Evolutionary conservation across 257 asterid species (phyloP).

Genomic region (Cinchona pubescens): DNA sequence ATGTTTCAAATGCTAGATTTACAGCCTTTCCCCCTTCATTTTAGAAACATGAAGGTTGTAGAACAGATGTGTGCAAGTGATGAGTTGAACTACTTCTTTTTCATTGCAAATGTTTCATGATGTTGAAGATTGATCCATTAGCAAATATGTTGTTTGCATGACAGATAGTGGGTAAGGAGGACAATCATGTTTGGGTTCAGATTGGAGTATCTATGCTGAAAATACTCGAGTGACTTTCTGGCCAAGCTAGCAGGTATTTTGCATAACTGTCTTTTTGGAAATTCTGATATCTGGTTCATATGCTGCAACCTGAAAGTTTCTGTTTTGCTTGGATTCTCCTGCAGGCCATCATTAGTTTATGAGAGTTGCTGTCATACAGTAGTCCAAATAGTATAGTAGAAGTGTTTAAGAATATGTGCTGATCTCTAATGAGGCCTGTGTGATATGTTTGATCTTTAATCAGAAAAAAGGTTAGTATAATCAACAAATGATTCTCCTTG

Average conservation of each 20-base stretch:
- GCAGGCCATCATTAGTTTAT: neutral
- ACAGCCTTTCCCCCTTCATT: neutral
- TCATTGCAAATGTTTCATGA: neutral
- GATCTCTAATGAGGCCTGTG: neutral
- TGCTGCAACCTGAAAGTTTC: neutral
- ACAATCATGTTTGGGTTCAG: neutral
- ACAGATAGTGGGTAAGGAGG: neutral
- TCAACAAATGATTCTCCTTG: neutral
- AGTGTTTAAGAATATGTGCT: neutral
- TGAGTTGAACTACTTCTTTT: neutral
- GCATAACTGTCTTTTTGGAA: neutral
- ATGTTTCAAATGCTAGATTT: neutral
- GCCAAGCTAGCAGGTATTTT: neutral
- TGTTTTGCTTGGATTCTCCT: neutral
- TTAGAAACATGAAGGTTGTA: neutral
- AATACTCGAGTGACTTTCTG: neutral
- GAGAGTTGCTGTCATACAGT: neutral
- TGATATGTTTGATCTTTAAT: neutral
- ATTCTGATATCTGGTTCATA: neutral
- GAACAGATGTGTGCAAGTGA: neutral
- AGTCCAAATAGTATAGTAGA: neutral
- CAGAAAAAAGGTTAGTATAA: neutral
- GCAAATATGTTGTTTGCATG: neutral
- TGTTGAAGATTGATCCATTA: neutral
- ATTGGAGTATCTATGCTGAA: neutral